These are phyloP conservation scores for Ceratocystis huliohia DNA, from an alignment of 2,329 filamentous ascomycete genomes.

Conservation along the genomic window DNA sequence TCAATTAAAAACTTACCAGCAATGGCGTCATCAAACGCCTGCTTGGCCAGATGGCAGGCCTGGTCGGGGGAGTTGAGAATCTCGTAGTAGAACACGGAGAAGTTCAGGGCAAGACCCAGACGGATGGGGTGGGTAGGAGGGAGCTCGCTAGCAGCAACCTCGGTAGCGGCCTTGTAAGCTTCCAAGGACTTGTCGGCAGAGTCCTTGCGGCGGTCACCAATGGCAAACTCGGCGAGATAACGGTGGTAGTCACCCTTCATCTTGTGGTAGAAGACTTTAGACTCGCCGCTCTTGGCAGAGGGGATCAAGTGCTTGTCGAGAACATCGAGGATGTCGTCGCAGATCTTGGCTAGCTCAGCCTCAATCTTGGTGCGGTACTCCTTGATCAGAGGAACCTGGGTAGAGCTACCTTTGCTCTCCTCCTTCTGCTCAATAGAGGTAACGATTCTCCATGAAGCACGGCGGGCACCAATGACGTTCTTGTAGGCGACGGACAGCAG, in stretches of 20 bases:
- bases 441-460: conserved; percentile 96
- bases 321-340: conserved; percentile 91
- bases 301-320: conserved; percentile 89
- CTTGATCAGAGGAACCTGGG: conserved; percentile 83
- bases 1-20: conserved; percentile 39
- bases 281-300: conserved; percentile 88
- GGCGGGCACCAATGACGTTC: conserved; percentile 94
- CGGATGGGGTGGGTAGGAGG: conserved; percentile 97
- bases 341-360: conserved; percentile 91
- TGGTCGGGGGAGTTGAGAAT: conserved; percentile 97
- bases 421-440: conserved; percentile 99
- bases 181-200: conserved; percentile 89
- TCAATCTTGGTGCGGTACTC: conserved; percentile 99
- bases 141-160: conserved; percentile 94
- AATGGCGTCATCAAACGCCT: conserved; percentile 97
- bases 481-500: conserved; percentile 97
- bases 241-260: conserved; percentile 99
- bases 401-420: conserved; percentile 94
- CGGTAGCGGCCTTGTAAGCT: conserved; percentile 94
- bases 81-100: conserved; percentile 99
- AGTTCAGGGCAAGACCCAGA: conserved; percentile 93
- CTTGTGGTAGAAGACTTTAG: conserved; percentile 99
- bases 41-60: conserved; percentile 96
- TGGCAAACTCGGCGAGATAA: conserved; percentile 93
- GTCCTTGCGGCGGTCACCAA: conserved; percentile 87